Conservation (phyloP, 2,329 filamentous ascomycete species). For the Zymoseptoria ardabiliae region DNA sequence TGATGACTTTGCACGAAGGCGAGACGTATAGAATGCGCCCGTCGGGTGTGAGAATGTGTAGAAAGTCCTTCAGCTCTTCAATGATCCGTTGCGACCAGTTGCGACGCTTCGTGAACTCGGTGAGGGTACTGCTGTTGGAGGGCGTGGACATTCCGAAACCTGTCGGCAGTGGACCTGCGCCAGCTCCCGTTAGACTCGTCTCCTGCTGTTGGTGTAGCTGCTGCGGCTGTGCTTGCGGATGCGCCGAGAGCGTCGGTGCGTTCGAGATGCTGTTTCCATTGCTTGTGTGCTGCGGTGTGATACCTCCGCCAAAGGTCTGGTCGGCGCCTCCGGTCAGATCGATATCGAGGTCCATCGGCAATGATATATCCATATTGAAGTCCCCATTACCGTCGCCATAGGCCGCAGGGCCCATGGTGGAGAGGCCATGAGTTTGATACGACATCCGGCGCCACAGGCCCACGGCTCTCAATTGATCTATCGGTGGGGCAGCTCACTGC, state of each 20-base stretch:
- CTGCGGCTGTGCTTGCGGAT: conserved; percentile 1
- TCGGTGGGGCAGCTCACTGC: background rate
- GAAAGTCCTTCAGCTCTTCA: conserved; percentile 80
- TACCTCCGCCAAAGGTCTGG: conserved; percentile 18
- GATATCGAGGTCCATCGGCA: conserved; percentile 39
- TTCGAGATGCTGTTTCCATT: conserved; percentile 12
- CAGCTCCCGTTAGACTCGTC: conserved; percentile 36
- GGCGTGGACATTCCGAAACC: conserved; percentile 44
- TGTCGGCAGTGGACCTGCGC: conserved; percentile 50
- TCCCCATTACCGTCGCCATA: background rate
- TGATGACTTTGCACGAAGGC: conserved; percentile 65
- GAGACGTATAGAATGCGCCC: conserved; percentile 82
- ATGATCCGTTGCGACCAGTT: conserved; percentile 87
- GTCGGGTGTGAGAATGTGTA: conserved; percentile 79
- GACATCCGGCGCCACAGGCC: background rate
- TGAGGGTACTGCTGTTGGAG: conserved; percentile 48
- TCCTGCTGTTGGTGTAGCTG: conserved; percentile 25
- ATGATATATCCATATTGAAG: conserved; percentile 9
- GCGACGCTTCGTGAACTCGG: conserved; percentile 57
- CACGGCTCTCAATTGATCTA: background rate
- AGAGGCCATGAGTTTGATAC: background rate
- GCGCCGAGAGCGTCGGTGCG: background rate
- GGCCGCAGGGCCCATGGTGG: background rate
- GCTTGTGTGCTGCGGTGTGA: conserved; percentile 14
- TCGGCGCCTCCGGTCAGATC: conserved; percentile 18